A percentile compares a stretch with the other conserved stretches of the same genome.
phyloP scores from a whole-genome alignment of 2,329 filamentous ascomycete species.

The Trichoderma sp. region DNA sequence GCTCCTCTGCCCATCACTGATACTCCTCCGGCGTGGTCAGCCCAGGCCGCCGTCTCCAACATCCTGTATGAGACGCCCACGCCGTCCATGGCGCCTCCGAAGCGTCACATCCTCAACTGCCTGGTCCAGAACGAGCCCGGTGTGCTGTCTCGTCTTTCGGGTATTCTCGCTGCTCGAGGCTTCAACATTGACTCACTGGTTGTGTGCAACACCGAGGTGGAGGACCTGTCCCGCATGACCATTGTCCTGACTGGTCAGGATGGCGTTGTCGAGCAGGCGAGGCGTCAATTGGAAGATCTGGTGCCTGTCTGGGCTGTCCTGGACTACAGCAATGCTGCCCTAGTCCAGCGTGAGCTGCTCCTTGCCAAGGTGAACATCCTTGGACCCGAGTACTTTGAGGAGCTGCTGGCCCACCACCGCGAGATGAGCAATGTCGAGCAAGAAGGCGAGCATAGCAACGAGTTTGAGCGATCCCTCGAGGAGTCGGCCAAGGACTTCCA shows the following conservation, averaged over 20 bases:
- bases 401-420: slow-evolving; percentile 89
- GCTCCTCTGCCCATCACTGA: slow-evolving; percentile 78
- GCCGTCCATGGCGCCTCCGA: slow-evolving; percentile 77
- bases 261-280: slow-evolving; percentile 94
- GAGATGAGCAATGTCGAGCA: slow-evolving; percentile 64
- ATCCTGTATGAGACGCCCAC: slow-evolving; percentile 98
- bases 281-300: slow-evolving; percentile 90
- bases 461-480: slow-evolving; percentile 41
- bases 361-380: slow-evolving; percentile 96
- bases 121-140: slow-evolving; percentile 98
- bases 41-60: slow-evolving; percentile 91
- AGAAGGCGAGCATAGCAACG: slow-evolving; percentile 44
- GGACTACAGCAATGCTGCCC: slow-evolving; percentile 87
- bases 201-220: slow-evolving; percentile 96
- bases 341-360: slow-evolving; percentile 93
- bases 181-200: slow-evolving; percentile 99
- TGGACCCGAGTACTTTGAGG: slow-evolving; percentile 97
- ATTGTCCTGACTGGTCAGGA: slow-evolving; percentile 96
- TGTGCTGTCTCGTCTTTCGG: slow-evolving; percentile 92
- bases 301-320: slow-evolving; percentile 98
- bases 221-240: slow-evolving; percentile 96
- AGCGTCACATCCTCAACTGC: slow-evolving; percentile 96
- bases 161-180: slow-evolving; percentile 89
- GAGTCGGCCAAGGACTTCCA: slow-evolving; percentile 70
- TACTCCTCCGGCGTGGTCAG: slow-evolving; percentile 76